Evolutionary conservation across 2,329 filamentous ascomycete species (phyloP).

Genomic region (Ceratocystis diversiconidia): DNA sequence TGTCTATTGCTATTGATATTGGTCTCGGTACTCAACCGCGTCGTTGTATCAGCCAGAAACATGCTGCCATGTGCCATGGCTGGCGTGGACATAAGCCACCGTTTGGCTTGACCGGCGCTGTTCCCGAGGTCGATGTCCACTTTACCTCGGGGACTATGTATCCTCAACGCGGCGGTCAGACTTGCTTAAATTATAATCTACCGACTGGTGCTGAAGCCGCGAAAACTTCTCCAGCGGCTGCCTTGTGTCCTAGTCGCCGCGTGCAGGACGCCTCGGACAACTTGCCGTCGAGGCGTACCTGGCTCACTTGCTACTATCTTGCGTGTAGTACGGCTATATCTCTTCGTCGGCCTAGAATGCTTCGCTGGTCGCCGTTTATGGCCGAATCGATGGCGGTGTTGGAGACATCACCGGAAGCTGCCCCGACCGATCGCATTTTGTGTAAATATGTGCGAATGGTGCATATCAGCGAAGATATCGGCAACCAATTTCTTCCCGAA

Average conservation of each 20-base stretch:
- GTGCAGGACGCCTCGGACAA: slow-evolving; percentile 19
- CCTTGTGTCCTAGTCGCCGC: slow-evolving; percentile 20
- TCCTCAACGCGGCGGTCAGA: neutral
- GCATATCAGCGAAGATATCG: slow-evolving; percentile 53
- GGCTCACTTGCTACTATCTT: slow-evolving; percentile 46
- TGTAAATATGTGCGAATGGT: slow-evolving; percentile 47
- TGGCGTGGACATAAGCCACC: neutral
- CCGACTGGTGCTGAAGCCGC: neutral
- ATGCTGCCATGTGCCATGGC: neutral
- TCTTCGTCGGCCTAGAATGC: slow-evolving; percentile 44
- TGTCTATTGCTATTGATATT: slow-evolving; percentile 70
- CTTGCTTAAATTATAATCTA: no score
- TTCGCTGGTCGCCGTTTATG: slow-evolving; percentile 48
- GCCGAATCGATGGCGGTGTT: slow-evolving; percentile 44
- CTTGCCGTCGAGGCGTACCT: slow-evolving; percentile 34
- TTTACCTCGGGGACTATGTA: neutral
- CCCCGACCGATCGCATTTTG: slow-evolving; percentile 42
- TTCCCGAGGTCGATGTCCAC: neutral
- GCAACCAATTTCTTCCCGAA: slow-evolving; percentile 51
- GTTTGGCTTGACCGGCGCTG: neutral
- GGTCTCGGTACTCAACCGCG: slow-evolving; percentile 49
- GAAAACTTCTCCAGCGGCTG: neutral
- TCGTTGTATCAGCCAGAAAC: neutral
- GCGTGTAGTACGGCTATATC: slow-evolving; percentile 47
- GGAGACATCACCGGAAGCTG: slow-evolving; percentile 38